Conservation (phyloP, 805 yeast species). For the Wickerhamiella dianesei region DNA sequence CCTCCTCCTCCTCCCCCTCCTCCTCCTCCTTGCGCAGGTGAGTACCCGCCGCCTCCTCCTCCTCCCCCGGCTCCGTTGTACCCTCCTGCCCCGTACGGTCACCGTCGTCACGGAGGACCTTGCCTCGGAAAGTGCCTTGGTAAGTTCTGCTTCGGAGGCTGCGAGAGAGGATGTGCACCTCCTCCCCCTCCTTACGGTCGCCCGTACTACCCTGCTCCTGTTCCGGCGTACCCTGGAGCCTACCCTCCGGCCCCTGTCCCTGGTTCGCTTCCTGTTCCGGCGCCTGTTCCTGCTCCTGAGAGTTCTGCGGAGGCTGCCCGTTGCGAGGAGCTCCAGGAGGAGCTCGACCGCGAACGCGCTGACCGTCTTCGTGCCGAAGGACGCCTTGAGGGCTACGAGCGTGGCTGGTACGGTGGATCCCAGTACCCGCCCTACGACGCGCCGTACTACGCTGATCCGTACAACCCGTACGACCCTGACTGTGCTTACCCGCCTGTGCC, state of each 20-base stretch:
- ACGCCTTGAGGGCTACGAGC: background rate
- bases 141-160: background rate
- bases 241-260: slow-evolving; percentile 1
- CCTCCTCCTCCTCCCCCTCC: background rate
- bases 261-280: slow-evolving; percentile 1
- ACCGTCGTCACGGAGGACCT: background rate
- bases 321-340: background rate
- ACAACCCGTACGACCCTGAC: background rate
- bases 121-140: background rate
- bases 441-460: background rate
- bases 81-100: background rate
- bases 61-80: background rate
- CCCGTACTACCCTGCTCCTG: background rate
- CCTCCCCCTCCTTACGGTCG: background rate
- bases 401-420: background rate
- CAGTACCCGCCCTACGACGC: background rate
- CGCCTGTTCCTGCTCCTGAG: slow-evolving; percentile 1
- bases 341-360: background rate
- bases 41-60: background rate
- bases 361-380: background rate
- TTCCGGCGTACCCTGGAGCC: background rate
- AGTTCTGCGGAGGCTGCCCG: background rate
- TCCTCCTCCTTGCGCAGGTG: background rate
- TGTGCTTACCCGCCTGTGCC: background rate
- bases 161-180: background rate